Evolutionary conservation across 768 basidiomycete species (phyloP).

Genomic region (Leucocoprinus leucothites): DNA sequence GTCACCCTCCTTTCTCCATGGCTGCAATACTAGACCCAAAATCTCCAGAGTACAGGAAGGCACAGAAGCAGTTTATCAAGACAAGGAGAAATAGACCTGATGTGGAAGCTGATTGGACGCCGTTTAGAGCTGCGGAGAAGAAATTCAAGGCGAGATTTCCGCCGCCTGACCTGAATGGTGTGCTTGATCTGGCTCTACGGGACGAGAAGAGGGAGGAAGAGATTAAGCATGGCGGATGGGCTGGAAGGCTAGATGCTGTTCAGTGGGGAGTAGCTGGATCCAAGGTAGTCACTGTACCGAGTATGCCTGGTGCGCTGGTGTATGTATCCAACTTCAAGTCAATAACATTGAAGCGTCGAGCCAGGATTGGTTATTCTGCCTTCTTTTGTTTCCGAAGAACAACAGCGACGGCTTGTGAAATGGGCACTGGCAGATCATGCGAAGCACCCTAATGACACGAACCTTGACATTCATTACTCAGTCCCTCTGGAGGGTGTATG

Average conservation of each 20-base stretch:
- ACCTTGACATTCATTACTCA: conserved; percentile 82
- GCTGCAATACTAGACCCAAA: conserved; percentile 37
- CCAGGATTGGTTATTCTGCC: conserved; percentile 87
- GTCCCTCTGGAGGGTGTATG: conserved; percentile 79
- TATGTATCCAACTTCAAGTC: not conserved
- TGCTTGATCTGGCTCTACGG: conserved; percentile 63
- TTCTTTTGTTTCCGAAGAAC: conserved; percentile 53
- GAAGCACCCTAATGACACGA: conserved; percentile 79
- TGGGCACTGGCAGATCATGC: conserved; percentile 81
- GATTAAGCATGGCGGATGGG: conserved; percentile 43
- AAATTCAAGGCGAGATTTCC: conserved; percentile 77
- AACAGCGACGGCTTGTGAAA: conserved; percentile 66
- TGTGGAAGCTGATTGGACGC: conserved; percentile 37
- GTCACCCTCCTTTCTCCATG: conserved; percentile 21
- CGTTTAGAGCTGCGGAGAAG: conserved; percentile 79
- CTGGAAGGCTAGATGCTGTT: conserved; percentile 37
- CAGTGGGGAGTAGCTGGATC: conserved; percentile 27
- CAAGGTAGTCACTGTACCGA: conserved; percentile 46
- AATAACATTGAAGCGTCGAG: not conserved
- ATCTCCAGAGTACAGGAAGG: conserved; percentile 54
- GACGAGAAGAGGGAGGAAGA: conserved; percentile 39
- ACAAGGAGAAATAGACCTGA: conserved; percentile 53
- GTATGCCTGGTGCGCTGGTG: conserved; percentile 50
- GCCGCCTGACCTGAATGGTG: conserved; percentile 65
- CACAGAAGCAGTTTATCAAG: conserved; percentile 55